Evolutionary conservation across 495 filamentous ascomycete genomes (phyloP).

Genomic region (Hypoxylon trugodes): DNA sequence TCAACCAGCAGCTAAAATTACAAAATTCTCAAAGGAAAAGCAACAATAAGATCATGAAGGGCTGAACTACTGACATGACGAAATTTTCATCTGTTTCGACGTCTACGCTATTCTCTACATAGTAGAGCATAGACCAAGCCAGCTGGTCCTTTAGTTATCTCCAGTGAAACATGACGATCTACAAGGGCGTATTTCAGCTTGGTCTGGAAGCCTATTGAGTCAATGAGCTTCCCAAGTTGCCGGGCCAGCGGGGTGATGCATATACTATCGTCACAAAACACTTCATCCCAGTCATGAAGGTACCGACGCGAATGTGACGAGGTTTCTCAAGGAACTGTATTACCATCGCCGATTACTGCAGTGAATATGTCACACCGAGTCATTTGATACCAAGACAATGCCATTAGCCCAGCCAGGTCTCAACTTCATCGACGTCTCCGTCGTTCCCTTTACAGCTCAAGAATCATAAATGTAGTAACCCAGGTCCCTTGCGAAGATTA

Average conservation of each 20-base stretch:
- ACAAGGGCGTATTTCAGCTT: slow-evolving; percentile 30
- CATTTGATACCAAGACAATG: slow-evolving; percentile 13
- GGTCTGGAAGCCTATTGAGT: slow-evolving; percentile 20
- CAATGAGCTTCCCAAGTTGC: slow-evolving; percentile 35
- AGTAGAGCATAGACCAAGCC: too few relatives aligned
- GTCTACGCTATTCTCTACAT: too few relatives aligned
- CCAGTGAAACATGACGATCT: slow-evolving; percentile 33
- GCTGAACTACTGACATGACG: too few relatives aligned
- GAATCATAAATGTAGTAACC: neutral
- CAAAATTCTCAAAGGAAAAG: too few relatives aligned
- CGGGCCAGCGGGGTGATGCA: slow-evolving; percentile 28
- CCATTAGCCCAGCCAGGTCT: slow-evolving; percentile 30
- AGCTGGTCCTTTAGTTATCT: neutral
- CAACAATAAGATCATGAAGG: too few relatives aligned
- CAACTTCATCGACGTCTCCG: slow-evolving; percentile 10
- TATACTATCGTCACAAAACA: slow-evolving; percentile 10
- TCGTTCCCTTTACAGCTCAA: neutral
- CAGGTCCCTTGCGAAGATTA: too few relatives aligned
- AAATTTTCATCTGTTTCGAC: too few relatives aligned
- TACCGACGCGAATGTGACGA: slow-evolving; percentile 9
- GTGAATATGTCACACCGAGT: neutral
- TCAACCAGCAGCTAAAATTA: slow-evolving; percentile 21
- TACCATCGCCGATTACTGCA: slow-evolving; percentile 16
- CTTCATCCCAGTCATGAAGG: slow-evolving; percentile 14
- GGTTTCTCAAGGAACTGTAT: slow-evolving; percentile 1